Percentiles rank a stretch among this genome's conserved stretches.
phyloP scores from a whole-genome alignment of 495 filamentous ascomycete species.

The Penicillium bovifimosum region DNA sequence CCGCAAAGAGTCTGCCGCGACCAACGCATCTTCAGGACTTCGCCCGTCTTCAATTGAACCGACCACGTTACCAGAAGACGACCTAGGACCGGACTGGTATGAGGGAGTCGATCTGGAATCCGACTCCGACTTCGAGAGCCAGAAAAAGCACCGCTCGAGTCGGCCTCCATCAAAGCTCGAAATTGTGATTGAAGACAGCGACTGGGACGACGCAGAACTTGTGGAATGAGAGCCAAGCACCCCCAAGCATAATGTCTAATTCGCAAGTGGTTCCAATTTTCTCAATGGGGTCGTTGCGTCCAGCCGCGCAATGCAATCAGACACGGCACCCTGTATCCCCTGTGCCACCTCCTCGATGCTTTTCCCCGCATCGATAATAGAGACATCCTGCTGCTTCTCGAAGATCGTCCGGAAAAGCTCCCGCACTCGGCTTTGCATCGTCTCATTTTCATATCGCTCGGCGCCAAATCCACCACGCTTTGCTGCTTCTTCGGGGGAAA shows the following conservation, averaged over 20 bases:
- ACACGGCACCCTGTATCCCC: conserved; percentile 53
- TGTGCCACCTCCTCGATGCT: conserved; percentile 52
- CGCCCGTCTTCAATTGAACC: background rate
- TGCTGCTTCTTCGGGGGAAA: conserved; percentile 66
- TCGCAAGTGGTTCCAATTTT: conserved; percentile 37
- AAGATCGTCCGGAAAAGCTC: conserved; percentile 58
- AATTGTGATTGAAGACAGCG: conserved; percentile 58
- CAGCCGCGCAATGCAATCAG: conserved; percentile 38
- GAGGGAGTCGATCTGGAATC: conserved; percentile 32
- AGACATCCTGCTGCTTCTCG: conserved; percentile 34
- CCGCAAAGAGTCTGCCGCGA: conserved; percentile 13
- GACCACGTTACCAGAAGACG: conserved; percentile 17
- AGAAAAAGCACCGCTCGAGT: conserved; percentile 9
- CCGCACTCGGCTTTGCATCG: conserved; percentile 77
- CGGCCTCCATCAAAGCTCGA: conserved; percentile 23
- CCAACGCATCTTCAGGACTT: background rate
- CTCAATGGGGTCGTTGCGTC: conserved; percentile 35
- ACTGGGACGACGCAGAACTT: conserved; percentile 48
- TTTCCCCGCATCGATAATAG: conserved; percentile 47
- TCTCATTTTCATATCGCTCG: conserved; percentile 81
- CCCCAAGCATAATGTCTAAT: conserved; percentile 7
- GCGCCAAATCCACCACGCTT: conserved; percentile 76
- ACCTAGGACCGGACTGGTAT: conserved; percentile 37
- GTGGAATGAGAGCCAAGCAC: conserved; percentile 33
- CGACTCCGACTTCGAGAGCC: conserved; percentile 22